phyloP scores from a whole-genome alignment of 208 protist genomes.

The Acanthamoeba royreba region DNA sequence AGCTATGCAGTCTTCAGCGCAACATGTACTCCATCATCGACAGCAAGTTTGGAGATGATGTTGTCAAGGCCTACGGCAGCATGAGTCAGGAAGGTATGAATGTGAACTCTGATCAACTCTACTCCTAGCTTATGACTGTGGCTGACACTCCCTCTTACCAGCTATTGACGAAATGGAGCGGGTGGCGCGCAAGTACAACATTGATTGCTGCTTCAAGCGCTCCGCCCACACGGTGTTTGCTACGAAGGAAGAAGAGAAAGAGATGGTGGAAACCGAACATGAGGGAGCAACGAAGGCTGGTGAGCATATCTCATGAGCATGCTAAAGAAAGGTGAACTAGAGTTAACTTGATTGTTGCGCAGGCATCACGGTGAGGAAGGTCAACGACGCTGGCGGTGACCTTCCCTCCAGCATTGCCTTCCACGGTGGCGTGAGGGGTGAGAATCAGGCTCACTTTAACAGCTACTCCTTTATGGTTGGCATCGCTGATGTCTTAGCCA shows the following conservation, averaged over 20 bases:
- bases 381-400: not conserved
- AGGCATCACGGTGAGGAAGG: not conserved
- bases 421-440: not conserved
- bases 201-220: conserved; percentile 11
- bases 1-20: not conserved
- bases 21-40: not conserved
- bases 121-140: too few species aligned
- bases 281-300: not conserved
- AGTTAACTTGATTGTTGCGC: not conserved
- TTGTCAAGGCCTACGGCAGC: not conserved
- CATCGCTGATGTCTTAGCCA: not conserved
- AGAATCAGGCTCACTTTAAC: conserved; percentile 34
- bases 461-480: conserved; percentile 10
- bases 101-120: too few species aligned
- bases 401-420: not conserved
- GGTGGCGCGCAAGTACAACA: not conserved
- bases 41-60: not conserved
- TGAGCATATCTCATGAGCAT: not conserved
- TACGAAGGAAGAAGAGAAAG: not conserved
- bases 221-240: not conserved
- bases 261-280: not conserved
- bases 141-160: too few species aligned
- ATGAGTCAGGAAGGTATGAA: not conserved
- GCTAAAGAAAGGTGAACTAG: not conserved
- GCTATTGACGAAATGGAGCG: conserved; percentile 6